Percentiles rank a stretch among this genome's conserved stretches.
phyloP scores from a whole-genome alignment of 2,329 filamentous ascomycete species.

The Colletotrichum cordylinicola region DNA sequence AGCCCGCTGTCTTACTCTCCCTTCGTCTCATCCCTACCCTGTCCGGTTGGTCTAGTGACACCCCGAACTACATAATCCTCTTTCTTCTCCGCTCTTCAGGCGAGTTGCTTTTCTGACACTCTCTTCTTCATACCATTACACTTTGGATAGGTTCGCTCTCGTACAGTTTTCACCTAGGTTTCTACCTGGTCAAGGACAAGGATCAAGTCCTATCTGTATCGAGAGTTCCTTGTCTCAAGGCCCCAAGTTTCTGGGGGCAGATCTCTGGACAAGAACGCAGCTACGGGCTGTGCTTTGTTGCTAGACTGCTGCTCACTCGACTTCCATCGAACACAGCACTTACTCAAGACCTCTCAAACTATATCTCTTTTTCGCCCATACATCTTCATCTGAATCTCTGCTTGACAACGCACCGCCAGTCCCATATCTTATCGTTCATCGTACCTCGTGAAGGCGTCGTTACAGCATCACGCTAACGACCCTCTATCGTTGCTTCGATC shows the following conservation, averaged over 20 bases:
- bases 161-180: conserved; percentile 5
- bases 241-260: conserved; percentile 23
- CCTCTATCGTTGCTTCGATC: background rate
- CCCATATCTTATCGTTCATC: background rate
- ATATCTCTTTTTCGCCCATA: background rate
- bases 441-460: conserved; percentile 15
- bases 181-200: conserved; percentile 13
- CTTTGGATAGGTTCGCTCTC: conserved; percentile 17
- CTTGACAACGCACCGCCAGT: background rate
- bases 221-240: conserved; percentile 16
- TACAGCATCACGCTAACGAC: conserved; percentile 10
- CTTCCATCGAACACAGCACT: conserved; percentile 4
- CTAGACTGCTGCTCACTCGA: conserved; percentile 23
- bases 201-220: conserved; percentile 15
- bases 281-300: conserved; percentile 20
- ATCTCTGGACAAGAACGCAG: conserved; percentile 24
- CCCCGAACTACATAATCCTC: conserved; percentile 18
- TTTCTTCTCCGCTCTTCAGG: background rate
- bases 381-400: conserved; percentile 1
- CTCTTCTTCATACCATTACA: background rate
- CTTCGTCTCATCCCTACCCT: background rate
- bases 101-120: background rate
- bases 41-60: conserved; percentile 2
- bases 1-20: conserved; percentile 15
- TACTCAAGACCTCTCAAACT: background rate